Base-by-base conservation (phyloP, 2,329 filamentous ascomycete genomes). In the Zelopaecilomyces penicillatus region DNA sequence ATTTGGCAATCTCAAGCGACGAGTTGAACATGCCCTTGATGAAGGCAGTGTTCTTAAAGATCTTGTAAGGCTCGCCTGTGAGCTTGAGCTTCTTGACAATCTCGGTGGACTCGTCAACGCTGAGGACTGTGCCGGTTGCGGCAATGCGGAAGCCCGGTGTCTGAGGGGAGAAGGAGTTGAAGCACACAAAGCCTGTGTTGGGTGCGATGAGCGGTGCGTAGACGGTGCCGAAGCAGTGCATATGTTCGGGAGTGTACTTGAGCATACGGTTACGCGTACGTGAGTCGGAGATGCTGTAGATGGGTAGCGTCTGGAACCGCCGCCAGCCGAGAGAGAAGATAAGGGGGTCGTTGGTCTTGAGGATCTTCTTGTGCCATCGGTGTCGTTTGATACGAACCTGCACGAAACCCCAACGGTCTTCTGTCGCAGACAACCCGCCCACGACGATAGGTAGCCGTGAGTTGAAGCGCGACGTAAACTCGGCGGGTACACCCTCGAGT, bases 81-180 rank as follows among this genome's bases (percentile, higher is more conserved):
- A 98, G 78, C 67, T 98, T 98, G 60, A 98, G 82, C 74, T 98
- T 98, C 78, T 98, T 98, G 65, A 98, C 93, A 53, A 98, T 97
- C 63, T 98, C 93, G 3, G 87, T 90, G 35, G 85, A 87, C 67
- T 97, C 90, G 62, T 98, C 93, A 19, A 98, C 93, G 59, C 84
- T 90, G 52, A 97, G 72, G 4, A 98, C 87, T 2, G 93, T 93
- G 49, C 93, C 93, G 0, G 90, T 96, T 3, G 93, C 94, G 7
- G 93, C 87, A 54, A 98, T 87, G 39, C 93, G 82, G 76, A 98
- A 97, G 19, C 90, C 90, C 0, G 90, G 85, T 40, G 83, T 91
- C 58, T 84, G 80, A 50, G 86, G 82, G 1, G 85, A 87, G 59
- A 98, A 84, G 6, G 84, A 87, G 65, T 97, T 88, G 52, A 97